phyloP scores from a whole-genome alignment of 1,284 basidiomycete genomes.

The Pseudozyma tsukubaensis region DNA sequence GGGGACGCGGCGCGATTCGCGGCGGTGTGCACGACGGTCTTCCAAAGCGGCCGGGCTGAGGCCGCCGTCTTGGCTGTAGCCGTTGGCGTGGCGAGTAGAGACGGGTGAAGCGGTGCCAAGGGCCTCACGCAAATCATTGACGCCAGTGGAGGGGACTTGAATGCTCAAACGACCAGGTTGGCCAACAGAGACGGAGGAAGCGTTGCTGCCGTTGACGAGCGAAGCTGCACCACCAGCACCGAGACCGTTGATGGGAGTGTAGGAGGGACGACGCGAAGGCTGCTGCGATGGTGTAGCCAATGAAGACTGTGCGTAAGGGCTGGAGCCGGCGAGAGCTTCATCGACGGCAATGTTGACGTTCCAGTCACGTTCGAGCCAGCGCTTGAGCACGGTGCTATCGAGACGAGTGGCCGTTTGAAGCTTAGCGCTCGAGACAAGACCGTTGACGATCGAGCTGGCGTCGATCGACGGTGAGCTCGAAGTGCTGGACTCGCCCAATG shows the following conservation, averaged over 20 bases:
- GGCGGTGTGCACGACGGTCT: conserved; percentile 35
- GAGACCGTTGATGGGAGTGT: conserved; percentile 38
- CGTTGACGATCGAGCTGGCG: conserved; percentile 30
- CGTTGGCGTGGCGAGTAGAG: conserved; percentile 20
- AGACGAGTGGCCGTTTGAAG: conserved; percentile 56
- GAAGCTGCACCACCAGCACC: conserved; percentile 19
- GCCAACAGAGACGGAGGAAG: conserved; percentile 28
- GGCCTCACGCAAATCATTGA: conserved; percentile 54
- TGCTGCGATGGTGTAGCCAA: conserved; percentile 22
- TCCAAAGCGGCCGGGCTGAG: conserved; percentile 18
- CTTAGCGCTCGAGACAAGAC: conserved; percentile 45
- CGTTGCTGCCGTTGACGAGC: conserved; percentile 39
- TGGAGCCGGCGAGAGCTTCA: conserved; percentile 51
- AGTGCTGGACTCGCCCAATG: conserved; percentile 37
- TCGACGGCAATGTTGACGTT: conserved; percentile 59
- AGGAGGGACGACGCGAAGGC: conserved; percentile 38
- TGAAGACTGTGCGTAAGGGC: conserved; percentile 34
- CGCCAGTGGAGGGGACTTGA: conserved; percentile 33
- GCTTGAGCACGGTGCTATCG: conserved; percentile 40
- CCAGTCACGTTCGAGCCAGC: conserved; percentile 65
- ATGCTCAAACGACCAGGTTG: conserved; percentile 24
- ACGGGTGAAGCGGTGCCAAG: conserved; percentile 26
- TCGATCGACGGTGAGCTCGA: conserved; percentile 41
- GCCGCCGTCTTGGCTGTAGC: conserved; percentile 20
- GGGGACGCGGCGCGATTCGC: conserved; percentile 37